Conservation (phyloP, 2,329 filamentous ascomycete genomes). For the Tolypocladium sp. region DNA sequence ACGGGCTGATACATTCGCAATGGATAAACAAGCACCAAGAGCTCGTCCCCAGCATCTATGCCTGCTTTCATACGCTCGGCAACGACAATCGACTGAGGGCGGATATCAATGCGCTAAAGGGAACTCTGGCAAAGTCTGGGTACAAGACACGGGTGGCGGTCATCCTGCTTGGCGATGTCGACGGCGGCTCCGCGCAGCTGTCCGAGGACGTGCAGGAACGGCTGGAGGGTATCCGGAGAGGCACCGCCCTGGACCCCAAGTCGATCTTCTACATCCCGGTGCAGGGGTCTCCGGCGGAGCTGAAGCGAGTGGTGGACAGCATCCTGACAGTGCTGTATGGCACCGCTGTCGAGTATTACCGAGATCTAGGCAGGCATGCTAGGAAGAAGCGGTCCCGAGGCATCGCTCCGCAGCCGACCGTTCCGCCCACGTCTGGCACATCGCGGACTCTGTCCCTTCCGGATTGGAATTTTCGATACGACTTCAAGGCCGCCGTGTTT, state of each 20-base stretch:
- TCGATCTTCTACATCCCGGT: constrained; percentile 78
- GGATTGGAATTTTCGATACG: constrained; percentile 90
- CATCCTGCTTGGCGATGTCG: constrained; percentile 34
- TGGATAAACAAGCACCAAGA: constrained; percentile 90
- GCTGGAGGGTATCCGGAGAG: constrained; percentile 67
- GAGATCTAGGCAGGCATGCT: constrained; percentile 85
- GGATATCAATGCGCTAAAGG: constrained; percentile 73
- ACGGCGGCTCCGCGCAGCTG: constrained; percentile 29
- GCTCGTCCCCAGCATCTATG: constrained; percentile 67
- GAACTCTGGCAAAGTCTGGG: constrained; percentile 55
- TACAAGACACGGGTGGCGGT: constrained; percentile 73
- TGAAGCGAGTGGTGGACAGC: constrained; percentile 64
- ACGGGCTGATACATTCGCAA: constrained; percentile 70
- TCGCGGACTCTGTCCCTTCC: constrained; percentile 77
- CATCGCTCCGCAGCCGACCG: constrained; percentile 67
- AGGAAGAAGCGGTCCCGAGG: constrained; percentile 80
- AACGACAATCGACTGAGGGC: constrained; percentile 81
- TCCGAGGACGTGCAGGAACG: constrained; percentile 60
- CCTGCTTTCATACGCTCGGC: constrained; percentile 73
- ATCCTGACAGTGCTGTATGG: constrained; percentile 67
- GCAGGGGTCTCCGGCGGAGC: constrained; percentile 59
- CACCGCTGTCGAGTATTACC: constrained; percentile 78
- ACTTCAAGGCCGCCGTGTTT: constrained; percentile 86
- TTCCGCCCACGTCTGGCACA: constrained; percentile 73
- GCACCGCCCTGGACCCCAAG: constrained; percentile 73